Evolutionary conservation across 805 yeast species (phyloP), one percentile per base, ranked within the genome.

Genomic region (Komagataella pastoris): DNA sequence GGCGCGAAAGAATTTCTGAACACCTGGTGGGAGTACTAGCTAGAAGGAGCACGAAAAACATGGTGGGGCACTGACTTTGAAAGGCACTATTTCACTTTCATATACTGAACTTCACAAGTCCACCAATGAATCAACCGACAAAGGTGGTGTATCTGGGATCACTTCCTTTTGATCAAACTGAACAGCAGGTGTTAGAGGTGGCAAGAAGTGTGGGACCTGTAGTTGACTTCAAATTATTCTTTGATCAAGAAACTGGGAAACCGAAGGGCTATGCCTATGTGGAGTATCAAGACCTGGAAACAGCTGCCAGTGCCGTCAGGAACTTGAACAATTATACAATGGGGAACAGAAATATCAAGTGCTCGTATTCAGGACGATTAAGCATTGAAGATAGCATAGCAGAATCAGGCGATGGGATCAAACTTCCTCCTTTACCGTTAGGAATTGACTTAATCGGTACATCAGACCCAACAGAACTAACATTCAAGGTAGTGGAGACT

Each of bases 161-260:
- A 14, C 85, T 91, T 44, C 98, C 98, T 1, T 88, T 82, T 62
- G 97, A 91, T 60, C 88, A 86, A 61, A 86, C 97, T 0, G 98
- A 91, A 63, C 95, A 88, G 59, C 97, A 90, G 64, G 83, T 91
- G n/a, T 67, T 79, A 57, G 95, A 87, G 56, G 79, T 91, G 12
- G 95, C 95, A 54, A 73, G 75, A 53, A 81, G 95, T 1, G 93
- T 88, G 2, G 98, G 97, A 1, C 96, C 97, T 0, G 91, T 91
- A 1, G 75, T 77, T 23, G 79, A 77, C 52, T 70, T 88, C 54
- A 82, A 83, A 62, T 74, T 91, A 61, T 75, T 88, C 64, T 88
- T 90, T 63, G 97, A 91, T 64, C 83, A 86, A 47, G 82, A 81
- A 51, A 89, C 96, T 0, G 97, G 97, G 2, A 83, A 81, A 61